Evolutionary conservation across 2,329 filamentous ascomycete genomes (phyloP).

Genomic region (Trichoderma koningiopsis): DNA sequence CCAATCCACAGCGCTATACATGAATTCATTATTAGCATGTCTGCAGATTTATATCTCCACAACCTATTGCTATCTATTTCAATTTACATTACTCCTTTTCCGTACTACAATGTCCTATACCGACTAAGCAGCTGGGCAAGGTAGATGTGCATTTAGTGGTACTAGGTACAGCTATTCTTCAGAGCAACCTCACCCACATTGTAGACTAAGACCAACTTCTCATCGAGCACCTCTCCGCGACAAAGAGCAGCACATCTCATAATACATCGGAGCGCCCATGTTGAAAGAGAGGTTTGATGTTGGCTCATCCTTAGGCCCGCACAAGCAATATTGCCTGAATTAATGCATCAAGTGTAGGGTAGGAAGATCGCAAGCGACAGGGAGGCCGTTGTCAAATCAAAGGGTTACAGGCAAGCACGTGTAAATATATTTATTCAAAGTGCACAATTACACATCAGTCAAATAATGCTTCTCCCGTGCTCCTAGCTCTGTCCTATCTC

Average conservation of each 20-base stretch:
- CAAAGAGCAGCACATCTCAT: not conserved
- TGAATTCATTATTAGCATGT: too few relatives aligned
- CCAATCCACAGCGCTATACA: too few relatives aligned
- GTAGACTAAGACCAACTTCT: not conserved
- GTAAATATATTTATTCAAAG: not conserved
- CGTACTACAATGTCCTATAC: too few relatives aligned
- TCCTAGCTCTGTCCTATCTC: not conserved
- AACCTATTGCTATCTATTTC: too few relatives aligned
- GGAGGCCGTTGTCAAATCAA: not conserved
- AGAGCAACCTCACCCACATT: not conserved
- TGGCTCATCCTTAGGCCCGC: not conserved
- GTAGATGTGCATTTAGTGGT: not conserved
- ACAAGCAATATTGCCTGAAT: not conserved
- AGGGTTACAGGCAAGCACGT: not conserved
- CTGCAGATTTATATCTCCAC: too few relatives aligned
- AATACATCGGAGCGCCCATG: not conserved
- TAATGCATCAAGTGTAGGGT: not conserved
- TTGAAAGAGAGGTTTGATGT: too few relatives aligned
- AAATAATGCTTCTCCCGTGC: not conserved
- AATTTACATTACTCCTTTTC: too few relatives aligned
- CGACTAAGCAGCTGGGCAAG: not conserved
- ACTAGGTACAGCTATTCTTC: not conserved
- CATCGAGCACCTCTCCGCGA: not conserved
- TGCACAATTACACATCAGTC: not conserved
- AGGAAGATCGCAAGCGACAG: not conserved